These are phyloP conservation scores for Roridomyces roridus DNA, from an alignment of 768 basidiomycete genomes.

Conservation along the genomic window DNA sequence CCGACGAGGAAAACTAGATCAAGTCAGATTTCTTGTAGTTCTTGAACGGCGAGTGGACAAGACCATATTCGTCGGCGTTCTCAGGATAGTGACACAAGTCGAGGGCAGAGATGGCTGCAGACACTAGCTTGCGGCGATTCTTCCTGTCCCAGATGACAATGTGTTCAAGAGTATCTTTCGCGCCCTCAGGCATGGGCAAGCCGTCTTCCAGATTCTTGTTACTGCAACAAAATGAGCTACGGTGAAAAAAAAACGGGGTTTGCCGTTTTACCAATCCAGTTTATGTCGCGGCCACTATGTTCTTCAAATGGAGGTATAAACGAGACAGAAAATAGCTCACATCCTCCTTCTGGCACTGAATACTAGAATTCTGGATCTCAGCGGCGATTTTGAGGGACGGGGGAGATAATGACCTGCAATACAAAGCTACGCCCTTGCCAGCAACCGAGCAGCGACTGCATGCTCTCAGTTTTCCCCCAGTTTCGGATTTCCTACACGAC, in stretches of 20 bases:
- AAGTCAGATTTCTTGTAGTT: conserved; percentile 5
- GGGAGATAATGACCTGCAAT: conserved; percentile 20
- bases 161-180: conserved; percentile 19
- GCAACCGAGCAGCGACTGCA: conserved; percentile 22
- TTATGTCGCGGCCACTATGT: conserved; percentile 24
- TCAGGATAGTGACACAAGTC: conserved; percentile 25
- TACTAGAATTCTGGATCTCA: neutral
- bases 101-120: conserved; percentile 25
- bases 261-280: conserved; percentile 15
- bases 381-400: neutral
- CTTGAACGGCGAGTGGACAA: neutral
- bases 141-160: conserved; percentile 26
- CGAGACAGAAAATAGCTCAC: conserved; percentile 1
- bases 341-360: conserved; percentile 22
- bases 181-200: conserved; percentile 1
- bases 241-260: neutral
- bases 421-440: conserved; percentile 22
- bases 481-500: conserved; percentile 17
- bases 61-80: conserved; percentile 25
- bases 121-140: conserved; percentile 20
- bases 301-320: neutral
- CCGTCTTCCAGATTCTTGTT: conserved; percentile 12
- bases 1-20: conserved; percentile 16
- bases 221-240: conserved; percentile 6
- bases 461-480: conserved; percentile 20